These are phyloP conservation scores for Coprinopsis strossmayeri DNA, from an alignment of 768 basidiomycete species.

Conservation along the genomic window DNA sequence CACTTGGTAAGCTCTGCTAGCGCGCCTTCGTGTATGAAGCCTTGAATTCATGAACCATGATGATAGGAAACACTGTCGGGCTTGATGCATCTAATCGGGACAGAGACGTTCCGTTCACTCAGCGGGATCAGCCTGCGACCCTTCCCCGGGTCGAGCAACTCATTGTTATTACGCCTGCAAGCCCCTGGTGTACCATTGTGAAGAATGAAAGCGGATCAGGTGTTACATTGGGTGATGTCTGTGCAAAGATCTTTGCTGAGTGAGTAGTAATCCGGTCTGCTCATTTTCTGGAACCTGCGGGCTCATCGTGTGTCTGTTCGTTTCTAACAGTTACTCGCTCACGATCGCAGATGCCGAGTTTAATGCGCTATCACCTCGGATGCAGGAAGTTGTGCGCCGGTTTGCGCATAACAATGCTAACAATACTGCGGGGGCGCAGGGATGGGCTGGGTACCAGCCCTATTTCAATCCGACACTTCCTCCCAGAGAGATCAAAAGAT, in stretches of 20 bases:
- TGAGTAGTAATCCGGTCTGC: too few species aligned
- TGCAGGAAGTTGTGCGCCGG: conserved; percentile 70
- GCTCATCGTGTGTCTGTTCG: too few species aligned
- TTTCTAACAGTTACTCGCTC: conserved; percentile 63
- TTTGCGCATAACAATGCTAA: conserved; percentile 37
- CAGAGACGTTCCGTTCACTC: conserved; percentile 46
- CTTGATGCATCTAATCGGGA: conserved; percentile 56
- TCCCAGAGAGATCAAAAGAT: conserved; percentile 58
- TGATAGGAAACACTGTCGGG: conserved; percentile 51
- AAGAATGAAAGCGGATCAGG: conserved; percentile 63
- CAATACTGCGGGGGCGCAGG: conserved; percentile 17
- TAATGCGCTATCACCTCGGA: conserved; percentile 46
- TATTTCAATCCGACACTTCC: too few species aligned
- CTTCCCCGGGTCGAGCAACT: conserved; percentile 13
- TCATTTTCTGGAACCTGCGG: too few species aligned
- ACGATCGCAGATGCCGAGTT: conserved; percentile 63
- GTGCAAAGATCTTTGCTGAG: conserved; percentile 70
- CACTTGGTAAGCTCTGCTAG: too few species aligned
- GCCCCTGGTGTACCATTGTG: conserved; percentile 73
- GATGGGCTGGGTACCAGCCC: too few species aligned
- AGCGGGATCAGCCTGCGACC: conserved; percentile 20
- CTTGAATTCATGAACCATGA: neutral
- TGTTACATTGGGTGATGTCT: conserved; percentile 71
- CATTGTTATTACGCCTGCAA: conserved; percentile 44
- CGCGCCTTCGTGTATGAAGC: too few species aligned